Evolutionary conservation across 2,329 filamentous ascomycete species (phyloP).

Genomic region (Sphaceloma murrayae): DNA sequence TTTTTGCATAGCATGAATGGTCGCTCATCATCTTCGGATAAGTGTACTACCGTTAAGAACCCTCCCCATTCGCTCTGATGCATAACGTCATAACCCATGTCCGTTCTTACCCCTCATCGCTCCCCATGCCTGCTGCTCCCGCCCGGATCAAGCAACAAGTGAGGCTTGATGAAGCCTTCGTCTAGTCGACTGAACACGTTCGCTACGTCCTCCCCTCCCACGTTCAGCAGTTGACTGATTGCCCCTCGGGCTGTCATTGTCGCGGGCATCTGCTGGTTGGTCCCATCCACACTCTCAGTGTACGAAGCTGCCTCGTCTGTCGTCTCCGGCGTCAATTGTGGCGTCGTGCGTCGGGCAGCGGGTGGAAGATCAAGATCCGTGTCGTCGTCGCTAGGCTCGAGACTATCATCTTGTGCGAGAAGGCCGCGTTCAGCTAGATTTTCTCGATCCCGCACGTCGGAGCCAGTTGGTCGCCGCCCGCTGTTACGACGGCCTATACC

Average conservation of each 20-base stretch:
- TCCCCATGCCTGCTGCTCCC: conserved; percentile 19
- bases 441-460: conserved; percentile 35
- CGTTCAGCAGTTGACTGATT: conserved; percentile 68
- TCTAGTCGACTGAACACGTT: conserved; percentile 87
- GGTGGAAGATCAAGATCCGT: conserved; percentile 54
- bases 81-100: too few species aligned
- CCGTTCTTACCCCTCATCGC: too few species aligned
- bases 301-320: too few species aligned
- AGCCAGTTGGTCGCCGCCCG: conserved; percentile 30
- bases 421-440: conserved; percentile 44
- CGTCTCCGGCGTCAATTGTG: conserved; percentile 24
- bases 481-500: conserved; percentile 45
- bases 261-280: conserved; percentile 5
- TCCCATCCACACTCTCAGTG: conserved; percentile 13
- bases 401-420: conserved; percentile 38
- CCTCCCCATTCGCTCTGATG: too few species aligned
- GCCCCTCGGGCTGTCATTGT: conserved; percentile 61
- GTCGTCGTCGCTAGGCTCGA: conserved; percentile 43
- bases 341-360: conserved; percentile 41
- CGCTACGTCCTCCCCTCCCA: conserved; percentile 73
- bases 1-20: too few species aligned
- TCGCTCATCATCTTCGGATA: too few species aligned
- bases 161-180: conserved; percentile 93
- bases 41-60: too few species aligned
- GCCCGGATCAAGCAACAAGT: conserved; percentile 65